Evolutionary conservation across 192 early-diverging fungal genomes (phyloP), one percentile per base, ranked within the genome.

Genomic region (Entomortierella lignicola): DNA sequence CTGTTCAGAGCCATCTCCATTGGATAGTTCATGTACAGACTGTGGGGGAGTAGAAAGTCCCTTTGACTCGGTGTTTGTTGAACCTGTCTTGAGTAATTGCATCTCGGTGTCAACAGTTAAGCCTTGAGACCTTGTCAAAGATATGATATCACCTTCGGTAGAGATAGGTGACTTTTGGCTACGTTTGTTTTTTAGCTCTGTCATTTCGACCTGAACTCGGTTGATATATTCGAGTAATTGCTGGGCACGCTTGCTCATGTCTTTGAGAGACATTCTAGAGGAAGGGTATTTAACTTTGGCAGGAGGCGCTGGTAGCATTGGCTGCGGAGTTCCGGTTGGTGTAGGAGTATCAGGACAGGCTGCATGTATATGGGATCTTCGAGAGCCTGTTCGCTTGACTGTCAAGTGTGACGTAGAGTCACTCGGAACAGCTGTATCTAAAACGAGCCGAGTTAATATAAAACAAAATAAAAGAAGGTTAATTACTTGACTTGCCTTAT

Each of bases 231-330:
- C 91, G 32, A 86, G 71, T 27, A 92, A 72, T 34, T 88, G 89
- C 71, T 89, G 91, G 15, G 86, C 85, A 13, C 91, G 83, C 64
- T 85, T 88, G 71, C 80, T 88, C 91, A 91, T 92, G 55, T 92
- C 91, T 39, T 66, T 68, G 21, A 92, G 47, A 12, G 84, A 80
- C 69, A 91, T 84, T 25, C 79, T 71, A 18, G 86, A 43, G 53
- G 85, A 67, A 10, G 90, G 90, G 43, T 83, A 82, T 58, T 84
- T 83, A n/a, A 88, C 63, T 50, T 85, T 86, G 47, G 87, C 69
- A 34, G 87, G 85, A 0, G 81, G 79, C 6, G 81, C 77, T 15
- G 70, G 48, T 2, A 55, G 60, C 48, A 63, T 63, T 10, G 73
- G 73, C 29, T 77, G 73, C 8, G 73, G 73, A 1, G 73, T 77